Conservation (phyloP, 208 protist species). For the Herpetomonas samuelpessoai region DNA sequence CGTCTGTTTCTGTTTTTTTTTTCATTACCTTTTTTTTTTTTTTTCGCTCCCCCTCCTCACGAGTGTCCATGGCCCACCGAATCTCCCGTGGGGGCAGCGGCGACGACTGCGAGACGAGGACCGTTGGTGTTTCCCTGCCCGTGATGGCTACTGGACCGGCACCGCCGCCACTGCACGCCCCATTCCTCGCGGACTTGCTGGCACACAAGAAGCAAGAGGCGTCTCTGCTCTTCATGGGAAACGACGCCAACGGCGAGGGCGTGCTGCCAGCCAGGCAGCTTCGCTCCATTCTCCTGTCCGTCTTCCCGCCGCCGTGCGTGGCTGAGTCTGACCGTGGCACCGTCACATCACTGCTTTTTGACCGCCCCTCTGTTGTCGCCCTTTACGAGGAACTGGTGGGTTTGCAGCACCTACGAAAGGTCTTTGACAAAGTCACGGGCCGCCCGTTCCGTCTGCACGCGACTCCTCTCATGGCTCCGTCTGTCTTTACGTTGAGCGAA, state of each 20-base stretch:
- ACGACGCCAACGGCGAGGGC: constrained; percentile 49
- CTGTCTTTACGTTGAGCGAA: constrained; percentile 33
- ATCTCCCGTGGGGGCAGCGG: too few species aligned
- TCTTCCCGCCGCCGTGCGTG: constrained; percentile 28
- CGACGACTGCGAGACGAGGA: too few species aligned
- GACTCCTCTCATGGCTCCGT: constrained; percentile 1
- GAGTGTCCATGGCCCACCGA: too few species aligned
- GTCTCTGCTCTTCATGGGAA: constrained; percentile 49
- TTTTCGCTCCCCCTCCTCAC: too few species aligned
- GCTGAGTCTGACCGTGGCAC: background rate
- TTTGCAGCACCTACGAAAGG: constrained; percentile 10
- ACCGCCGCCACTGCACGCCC: too few species aligned
- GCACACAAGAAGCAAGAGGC: constrained; percentile 61
- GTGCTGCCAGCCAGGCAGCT: constrained; percentile 39
- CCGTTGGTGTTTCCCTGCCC: too few species aligned
- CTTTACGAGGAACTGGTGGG: constrained; percentile 15
- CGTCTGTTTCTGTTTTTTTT: constrained; percentile 1
- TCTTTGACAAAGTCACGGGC: constrained; percentile 3
- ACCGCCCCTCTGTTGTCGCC: constrained; percentile 3
- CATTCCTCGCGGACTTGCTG: constrained; percentile 24
- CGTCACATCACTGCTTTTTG: background rate
- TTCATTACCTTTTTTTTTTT: too few species aligned
- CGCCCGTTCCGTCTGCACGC: background rate
- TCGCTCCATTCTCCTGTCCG: constrained; percentile 37
- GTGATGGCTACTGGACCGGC: too few species aligned